Base-by-base conservation (phyloP, 805 yeast species). In the Candida ovalis region DNA sequence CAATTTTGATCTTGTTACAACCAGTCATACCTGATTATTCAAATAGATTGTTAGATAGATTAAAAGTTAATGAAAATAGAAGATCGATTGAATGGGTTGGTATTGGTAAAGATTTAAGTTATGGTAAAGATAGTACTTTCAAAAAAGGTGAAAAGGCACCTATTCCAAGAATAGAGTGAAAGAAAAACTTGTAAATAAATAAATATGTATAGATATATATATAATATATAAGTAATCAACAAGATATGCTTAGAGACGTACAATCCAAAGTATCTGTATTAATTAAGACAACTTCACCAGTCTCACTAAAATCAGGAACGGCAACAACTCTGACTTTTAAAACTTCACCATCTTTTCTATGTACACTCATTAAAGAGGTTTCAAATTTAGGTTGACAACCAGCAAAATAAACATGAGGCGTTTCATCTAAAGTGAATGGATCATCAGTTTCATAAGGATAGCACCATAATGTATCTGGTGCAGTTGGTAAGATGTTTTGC, bases 401-500 rank as follows among this genome's bases (percentile, higher is more conserved):
- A 3, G 80, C 88, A 57, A 88, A 81, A 60, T 86, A 89, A 2
- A 91, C 84, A 62, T 89, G 91, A 0, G 98, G 98, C 17, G 87
- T 80, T 58, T 87, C 88, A 9, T 70, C 70, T n/a, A 94, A 69
- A 1, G 82, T 72, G 64, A 92, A 89, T 3, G 98, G 98, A 64
- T 94, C 98, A 1, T 62, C 58, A 23, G 81, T 79, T 10, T 77
- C 76, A 59, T 75, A 91, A 1, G 99, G 97, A 58, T 88, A 90
- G 55, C 96, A 83, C 76, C 91, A 86, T 39, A 94, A 68, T 0
- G 99, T 94, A 60, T 94, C 98, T 0, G 99, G 99, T 1, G 97
- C 96, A 0, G 97, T 90, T 2, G 99, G 99, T 0, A 88, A 82
- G 22, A 88, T 72, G 60, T 88, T 88, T 59, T 90, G 92, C 96